phyloP scores from a whole-genome alignment of 305 asterid genomes.

The Lippia alba region DNA sequence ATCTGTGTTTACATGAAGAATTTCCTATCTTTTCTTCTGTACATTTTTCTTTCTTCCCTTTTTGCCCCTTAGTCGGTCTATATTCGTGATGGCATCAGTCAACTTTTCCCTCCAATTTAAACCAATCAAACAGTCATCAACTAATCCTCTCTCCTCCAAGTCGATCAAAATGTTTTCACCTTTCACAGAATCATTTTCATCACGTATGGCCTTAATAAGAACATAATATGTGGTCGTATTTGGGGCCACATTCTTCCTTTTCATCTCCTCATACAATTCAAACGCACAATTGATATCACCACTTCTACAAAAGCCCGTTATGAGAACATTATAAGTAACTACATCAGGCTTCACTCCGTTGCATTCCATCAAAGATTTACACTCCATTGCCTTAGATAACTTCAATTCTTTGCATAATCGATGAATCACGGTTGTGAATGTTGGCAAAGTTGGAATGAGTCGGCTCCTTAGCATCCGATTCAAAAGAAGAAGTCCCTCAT shows the following conservation, averaged over 20 bases:
- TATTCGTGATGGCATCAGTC: slow-evolving; percentile 49
- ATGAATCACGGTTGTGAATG: slow-evolving; percentile 80
- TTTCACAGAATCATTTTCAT: slow-evolving; percentile 49
- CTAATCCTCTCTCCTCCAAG: slow-evolving; percentile 70
- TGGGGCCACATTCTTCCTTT: slow-evolving; percentile 59
- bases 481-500: slow-evolving; percentile 65
- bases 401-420: slow-evolving; percentile 64
- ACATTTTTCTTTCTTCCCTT: slow-evolving; percentile 26
- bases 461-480: slow-evolving; percentile 63
- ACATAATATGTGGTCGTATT: slow-evolving; percentile 65
- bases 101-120: slow-evolving; percentile 50
- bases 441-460: slow-evolving; percentile 66
- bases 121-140: slow-evolving; percentile 34
- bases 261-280: slow-evolving; percentile 80
- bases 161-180: slow-evolving; percentile 64
- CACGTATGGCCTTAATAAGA: slow-evolving; percentile 51
- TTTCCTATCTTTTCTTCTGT: background rate
- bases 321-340: slow-evolving; percentile 76
- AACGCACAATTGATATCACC: slow-evolving; percentile 54
- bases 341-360: slow-evolving; percentile 72
- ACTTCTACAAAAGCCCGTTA: slow-evolving; percentile 57
- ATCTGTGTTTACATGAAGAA: background rate
- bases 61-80: slow-evolving; percentile 54
- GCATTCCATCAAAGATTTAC: slow-evolving; percentile 66
- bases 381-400: slow-evolving; percentile 55